Evolutionary conservation across 2,329 filamentous ascomycete species (phyloP), one percentile per base, ranked within the genome.

Genomic region (Aspergillus pseudoglaucus): DNA sequence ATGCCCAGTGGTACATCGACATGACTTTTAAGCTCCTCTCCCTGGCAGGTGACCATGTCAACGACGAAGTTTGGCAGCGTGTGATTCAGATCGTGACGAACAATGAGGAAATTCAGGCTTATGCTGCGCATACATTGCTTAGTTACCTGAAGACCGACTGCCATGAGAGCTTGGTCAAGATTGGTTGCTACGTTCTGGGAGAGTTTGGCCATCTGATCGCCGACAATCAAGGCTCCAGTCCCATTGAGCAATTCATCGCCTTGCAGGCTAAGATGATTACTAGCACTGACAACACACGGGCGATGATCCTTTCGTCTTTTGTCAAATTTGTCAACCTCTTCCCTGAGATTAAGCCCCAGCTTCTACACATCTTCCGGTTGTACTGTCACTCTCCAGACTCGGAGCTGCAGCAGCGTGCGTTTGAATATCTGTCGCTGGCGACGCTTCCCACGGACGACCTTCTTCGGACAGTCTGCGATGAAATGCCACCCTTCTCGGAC

Each of bases 21-120:
- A 96, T 97, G 58, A 95, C 93, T 9, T 77, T 98, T 56, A 84
- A 91, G 47, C 80, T 98, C 45, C 90, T 98, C 50, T 90, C 91
- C 49, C 90, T 97, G 82, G 93, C 94, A 3, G 93, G 93, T 57
- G 93, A 98, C 62, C 93, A 98, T 67, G 91, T 98, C 58, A 97
- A 91, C 68, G 94, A 98, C 54, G 93, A 98, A 71, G 93, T 98
- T 15, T 98, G 93, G 93, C 93, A 98, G 67, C 84, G 93, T 59
- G 91, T 98, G 47, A 96, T 95, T 53, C 93, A 98, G 67, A 97
- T 98, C 59, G 90, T 97, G 50, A 97, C 93, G 47, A 98, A 98
- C 75, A 98, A 98, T 68, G 93, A 98, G 68, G 91, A 97, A 67
- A 78, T 98, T 9, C 93, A 98, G 69, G 85, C 95, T 0, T 98